A percentile compares a stretch with the other conserved stretches of the same genome.
phyloP scores from a whole-genome alignment of 1,284 basidiomycete species.

The Ceratobasidium theobromae region DNA sequence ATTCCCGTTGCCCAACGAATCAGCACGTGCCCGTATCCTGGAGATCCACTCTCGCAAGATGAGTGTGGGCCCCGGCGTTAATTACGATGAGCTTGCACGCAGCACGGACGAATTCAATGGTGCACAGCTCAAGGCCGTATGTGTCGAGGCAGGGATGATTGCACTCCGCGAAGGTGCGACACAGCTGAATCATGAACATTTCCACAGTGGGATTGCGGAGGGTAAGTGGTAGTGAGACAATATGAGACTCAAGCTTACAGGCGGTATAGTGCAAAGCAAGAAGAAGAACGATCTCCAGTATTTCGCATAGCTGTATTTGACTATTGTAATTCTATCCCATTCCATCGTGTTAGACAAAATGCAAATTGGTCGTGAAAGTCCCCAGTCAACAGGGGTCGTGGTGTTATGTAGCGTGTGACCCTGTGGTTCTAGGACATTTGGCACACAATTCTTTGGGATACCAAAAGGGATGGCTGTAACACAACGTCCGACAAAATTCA shows the following conservation, averaged over 20 bases:
- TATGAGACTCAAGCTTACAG: not conserved
- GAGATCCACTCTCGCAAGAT: slow-evolving; percentile 92
- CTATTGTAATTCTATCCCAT: slow-evolving; percentile 9
- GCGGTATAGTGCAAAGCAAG: slow-evolving; percentile 66
- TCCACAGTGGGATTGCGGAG: slow-evolving; percentile 89
- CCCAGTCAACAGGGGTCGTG: not conserved
- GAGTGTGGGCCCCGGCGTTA: slow-evolving; percentile 72
- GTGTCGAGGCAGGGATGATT: slow-evolving; percentile 99
- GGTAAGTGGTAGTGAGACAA: slow-evolving; percentile 50
- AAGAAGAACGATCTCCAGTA: slow-evolving; percentile 95
- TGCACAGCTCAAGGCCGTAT: slow-evolving; percentile 83
- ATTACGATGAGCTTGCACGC: slow-evolving; percentile 74
- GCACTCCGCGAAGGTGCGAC: slow-evolving; percentile 90
- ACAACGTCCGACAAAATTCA: not conserved
- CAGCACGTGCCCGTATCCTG: slow-evolving; percentile 69
- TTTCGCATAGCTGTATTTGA: slow-evolving; percentile 63
- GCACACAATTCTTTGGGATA: too few species aligned
- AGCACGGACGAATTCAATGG: slow-evolving; percentile 80
- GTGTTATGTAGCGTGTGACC: not conserved
- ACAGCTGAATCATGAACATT: slow-evolving; percentile 90
- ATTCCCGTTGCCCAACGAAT: slow-evolving; percentile 76
- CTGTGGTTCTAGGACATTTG: not conserved
- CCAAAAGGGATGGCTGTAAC: too few species aligned
- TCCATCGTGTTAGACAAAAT: not conserved
- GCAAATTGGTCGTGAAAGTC: not conserved